Percentiles rank a stretch among this genome's conserved stretches.
phyloP scores from a whole-genome alignment of 2,329 filamentous ascomycete genomes.

The Pseudocercospora cruenta region DNA sequence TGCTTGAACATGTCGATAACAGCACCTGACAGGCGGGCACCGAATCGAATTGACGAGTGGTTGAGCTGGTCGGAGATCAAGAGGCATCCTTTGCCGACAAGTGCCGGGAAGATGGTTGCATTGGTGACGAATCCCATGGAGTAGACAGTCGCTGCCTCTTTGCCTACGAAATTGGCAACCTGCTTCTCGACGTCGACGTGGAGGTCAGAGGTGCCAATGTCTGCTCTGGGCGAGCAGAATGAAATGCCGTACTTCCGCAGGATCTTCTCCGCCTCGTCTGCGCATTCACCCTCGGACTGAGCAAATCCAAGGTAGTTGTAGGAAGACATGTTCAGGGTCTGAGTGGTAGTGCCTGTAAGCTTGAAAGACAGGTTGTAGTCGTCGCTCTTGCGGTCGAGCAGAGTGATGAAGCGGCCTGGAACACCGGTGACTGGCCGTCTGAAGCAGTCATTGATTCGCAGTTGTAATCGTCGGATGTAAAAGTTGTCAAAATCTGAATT shows the following conservation, averaged over 20 bases:
- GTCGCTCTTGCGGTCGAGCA: constrained; percentile 86
- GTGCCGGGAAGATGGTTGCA: constrained; percentile 84
- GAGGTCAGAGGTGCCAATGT: constrained; percentile 85
- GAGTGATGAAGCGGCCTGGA: constrained; percentile 88
- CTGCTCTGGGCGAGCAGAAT: constrained; percentile 77
- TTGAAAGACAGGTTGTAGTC: constrained; percentile 92
- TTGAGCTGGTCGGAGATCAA: constrained; percentile 97
- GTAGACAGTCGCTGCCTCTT: constrained; percentile 93
- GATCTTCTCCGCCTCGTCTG: constrained; percentile 84
- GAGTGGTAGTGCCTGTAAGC: constrained; percentile 85
- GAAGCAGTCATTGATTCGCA: constrained; percentile 96
- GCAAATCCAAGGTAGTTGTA: constrained; percentile 99
- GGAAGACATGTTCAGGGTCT: constrained; percentile 97
- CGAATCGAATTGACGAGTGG: constrained; percentile 95
- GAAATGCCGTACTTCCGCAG: constrained; percentile 85
- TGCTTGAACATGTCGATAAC: constrained; percentile 97
- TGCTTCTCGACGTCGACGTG: constrained; percentile 86
- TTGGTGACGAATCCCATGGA: constrained; percentile 99
- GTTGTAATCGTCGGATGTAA: constrained; percentile 89
- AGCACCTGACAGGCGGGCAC: constrained; percentile 88
- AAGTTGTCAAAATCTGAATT: constrained; percentile 99
- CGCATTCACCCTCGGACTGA: constrained; percentile 94
- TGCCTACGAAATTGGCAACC: constrained; percentile 89
- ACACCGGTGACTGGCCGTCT: constrained; percentile 90
- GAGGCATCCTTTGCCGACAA: constrained; percentile 89